Base-by-base conservation (phyloP, 768 basidiomycete species). In the Russula earlei region DNA sequence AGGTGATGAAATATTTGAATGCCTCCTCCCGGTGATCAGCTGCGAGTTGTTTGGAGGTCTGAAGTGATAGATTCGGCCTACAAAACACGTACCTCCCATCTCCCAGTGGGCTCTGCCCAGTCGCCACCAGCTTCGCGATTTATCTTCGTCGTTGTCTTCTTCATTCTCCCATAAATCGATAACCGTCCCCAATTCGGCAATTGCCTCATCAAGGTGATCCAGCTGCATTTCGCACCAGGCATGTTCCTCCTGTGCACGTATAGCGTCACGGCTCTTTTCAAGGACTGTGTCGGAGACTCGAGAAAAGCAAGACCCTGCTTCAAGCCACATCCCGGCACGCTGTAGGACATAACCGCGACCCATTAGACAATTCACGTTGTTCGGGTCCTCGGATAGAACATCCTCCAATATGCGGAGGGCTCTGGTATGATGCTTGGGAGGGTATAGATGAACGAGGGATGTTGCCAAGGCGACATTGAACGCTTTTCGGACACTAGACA, bases 401-500 rank as follows among this genome's bases (percentile, higher is more conserved):
- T 84, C 80, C 31, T 87, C 80, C 20, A 97, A 74, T 10, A 96
- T 75, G 17, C 77, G 72, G 24, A 85, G 71, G 1, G 96, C 95
- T 49, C 85, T 82, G 11, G 72, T 62, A 66, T 98, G 95, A 63
- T 97, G 86, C 63, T 93, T 93, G 0, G 95, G 95, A 27, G 94
- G 83, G 67, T 81, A 90, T 47, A 87, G 75, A 64, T 96, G 86
- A 4, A 91, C 87, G 15, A 96, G 76, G 5, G 89, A 82, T 0
- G 82, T 84, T 2, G 83, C 85, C 12, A 95, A 75, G 5, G 76
- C 74, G 11, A 83, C 76, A 56, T 91, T 83, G 65, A 96, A 80
- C 3, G 82, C 82, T 46, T 79, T 78, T 44, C 75, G 75, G 12
- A 77, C 77, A 49, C 91, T 93, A 52, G 43, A 54, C n/a, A 52